Base-by-base conservation (phyloP, 73 alveolate species). In the Stentor coeruleus region DNA sequence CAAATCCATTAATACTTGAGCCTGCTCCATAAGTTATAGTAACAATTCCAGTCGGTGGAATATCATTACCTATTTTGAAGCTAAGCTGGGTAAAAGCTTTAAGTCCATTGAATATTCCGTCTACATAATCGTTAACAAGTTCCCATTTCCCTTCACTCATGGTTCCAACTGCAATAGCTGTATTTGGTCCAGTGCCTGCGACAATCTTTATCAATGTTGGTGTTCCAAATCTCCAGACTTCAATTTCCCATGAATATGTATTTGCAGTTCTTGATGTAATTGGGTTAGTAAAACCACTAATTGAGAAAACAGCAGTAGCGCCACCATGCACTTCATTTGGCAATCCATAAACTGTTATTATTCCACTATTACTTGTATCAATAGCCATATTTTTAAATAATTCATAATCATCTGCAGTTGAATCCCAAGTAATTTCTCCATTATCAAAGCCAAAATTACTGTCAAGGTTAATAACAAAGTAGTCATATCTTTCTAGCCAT, bases 211-310 rank as follows among this genome's bases (percentile, higher is more conserved):
- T 11, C 28, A 49, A 20, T 11, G 66, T 49, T 11, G 66, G 66
- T 49, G 66, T 20, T 49, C 66, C 66, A 49, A 11, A 49, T 49
- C 66, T 49, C 66, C 66, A 49, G 20, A 49, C 66, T 20, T 49
- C 20, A 49, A 49, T 6, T 11, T 6, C 6, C 66, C 66, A 49
- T 11, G 6, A 49, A 49, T 49, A 49, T 6, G 28, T 20, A 11
- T 6, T 11, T 49, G 28, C 66, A 49, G 66, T 11, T 11, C 28
- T 49, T 11, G 20, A 6, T 11, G 20, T 20, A 49, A 6, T 49
- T 49, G 66, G 66, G 66, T 49, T 49, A 49, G 66, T 11, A 20
- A 49, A 49, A 11, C 66, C 66, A 49, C 66, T 49, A 49, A 49
- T 6, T 49, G 66, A 11, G 66, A 49, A 49, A 49, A 11, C 20